These are phyloP conservation scores for Trichophyton rubrum DNA, from an alignment of 2,329 filamentous ascomycete genomes.

Conservation along the genomic window DNA sequence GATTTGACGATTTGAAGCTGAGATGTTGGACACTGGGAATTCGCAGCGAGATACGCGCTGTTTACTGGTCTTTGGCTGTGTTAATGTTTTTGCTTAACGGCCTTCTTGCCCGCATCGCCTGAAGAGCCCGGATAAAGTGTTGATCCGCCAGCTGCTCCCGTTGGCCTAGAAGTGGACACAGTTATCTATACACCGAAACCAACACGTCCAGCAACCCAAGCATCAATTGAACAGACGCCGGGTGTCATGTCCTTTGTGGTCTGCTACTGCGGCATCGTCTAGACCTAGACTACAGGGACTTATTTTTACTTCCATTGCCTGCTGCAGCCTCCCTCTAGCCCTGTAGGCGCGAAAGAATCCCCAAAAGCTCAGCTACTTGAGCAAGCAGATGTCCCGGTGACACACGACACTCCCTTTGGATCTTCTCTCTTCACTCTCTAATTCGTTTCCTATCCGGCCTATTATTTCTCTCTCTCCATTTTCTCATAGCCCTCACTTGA, in stretches of 20 bases:
- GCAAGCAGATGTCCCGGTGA: slow-evolving; percentile 35
- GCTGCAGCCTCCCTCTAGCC: not conserved
- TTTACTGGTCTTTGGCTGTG: too few relatives aligned
- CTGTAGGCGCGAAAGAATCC: not conserved
- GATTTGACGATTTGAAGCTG: too few relatives aligned
- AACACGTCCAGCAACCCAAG: not conserved
- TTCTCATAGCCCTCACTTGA: not conserved
- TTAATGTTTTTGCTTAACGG: too few relatives aligned
- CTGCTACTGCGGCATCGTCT: not conserved
- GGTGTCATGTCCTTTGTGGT: not conserved
- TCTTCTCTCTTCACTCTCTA: slow-evolving; percentile 10
- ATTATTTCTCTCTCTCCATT: slow-evolving; percentile 1
- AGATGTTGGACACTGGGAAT: not conserved
- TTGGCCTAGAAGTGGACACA: slow-evolving; percentile 2
- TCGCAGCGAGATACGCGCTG: not conserved
- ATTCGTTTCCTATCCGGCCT: not conserved
- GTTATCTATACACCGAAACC: not conserved
- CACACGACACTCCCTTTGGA: slow-evolving; percentile 12
- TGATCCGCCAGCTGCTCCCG: slow-evolving; percentile 1
- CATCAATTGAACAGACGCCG: not conserved
- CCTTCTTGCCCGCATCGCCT: too few relatives aligned
- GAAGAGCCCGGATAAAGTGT: slow-evolving; percentile 1
- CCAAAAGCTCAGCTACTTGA: slow-evolving; percentile 11
- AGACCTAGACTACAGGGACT: not conserved
- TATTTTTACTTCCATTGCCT: not conserved